Base-by-base conservation (phyloP, 2,329 filamentous ascomycete species). In the Aspergillus flavus region DNA sequence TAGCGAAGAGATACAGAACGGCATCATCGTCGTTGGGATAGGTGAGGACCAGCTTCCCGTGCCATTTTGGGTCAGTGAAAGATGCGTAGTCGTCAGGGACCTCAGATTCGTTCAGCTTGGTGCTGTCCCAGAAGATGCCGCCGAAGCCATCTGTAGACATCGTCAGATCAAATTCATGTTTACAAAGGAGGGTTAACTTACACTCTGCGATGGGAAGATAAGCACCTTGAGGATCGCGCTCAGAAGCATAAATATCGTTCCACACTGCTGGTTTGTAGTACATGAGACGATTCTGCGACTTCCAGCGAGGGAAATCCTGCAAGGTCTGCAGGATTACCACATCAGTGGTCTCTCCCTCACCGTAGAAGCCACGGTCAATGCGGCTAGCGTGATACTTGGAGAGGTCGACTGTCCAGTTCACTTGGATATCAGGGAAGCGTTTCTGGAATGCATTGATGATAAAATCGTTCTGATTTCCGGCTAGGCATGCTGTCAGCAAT, bases 321-420 rank as follows among this genome's bases (percentile, higher is more conserved):
- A 57, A 9, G 9, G 55, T 57, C 30, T 57, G 55, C 4, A 57
- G 39, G 36, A 57, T 41, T 1, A 43, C 55, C 6, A 57, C 45
- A 21, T 57, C 55, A 7, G 55, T 43, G 12, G 36, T 43, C 16
- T 57, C 36, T 4, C 39, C 39, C 7, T 28, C 11, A 1, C 23
- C 26, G 26, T 57, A 43, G 39, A 57, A 57, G 19, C 45, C 21
- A 43, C 55, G 55, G 1, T 57, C 39, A 19, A 59, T 34, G 21
- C 57, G 43, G 11, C 43, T 39, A 7, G 36, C 46, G 41, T 60
- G 46, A 14, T 60, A 53, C 6, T 53, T 53, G 58, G 58, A 53
- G 4, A 43, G 23, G 23, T 57, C 55, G 36, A 57, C 55, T 4
- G 55, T 57, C 6, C 41, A 41, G 55, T 57, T 57, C 23, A 57